These are phyloP conservation scores for Heliamphora exappendiculata DNA, from an alignment of 148 eudicot species.

Conservation along the genomic window DNA sequence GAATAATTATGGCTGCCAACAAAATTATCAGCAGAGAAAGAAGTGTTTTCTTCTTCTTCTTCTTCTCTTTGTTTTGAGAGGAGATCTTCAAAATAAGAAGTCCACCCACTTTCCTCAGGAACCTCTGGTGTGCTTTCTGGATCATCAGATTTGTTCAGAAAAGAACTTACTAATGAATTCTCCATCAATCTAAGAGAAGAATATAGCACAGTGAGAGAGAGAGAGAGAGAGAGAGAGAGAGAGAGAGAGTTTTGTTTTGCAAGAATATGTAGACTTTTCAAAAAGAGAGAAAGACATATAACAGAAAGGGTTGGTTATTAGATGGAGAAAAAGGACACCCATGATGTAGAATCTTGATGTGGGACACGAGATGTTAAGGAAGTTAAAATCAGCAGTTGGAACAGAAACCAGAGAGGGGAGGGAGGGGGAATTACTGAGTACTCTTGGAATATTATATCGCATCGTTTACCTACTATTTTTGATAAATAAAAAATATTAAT, in stretches of 20 bases:
- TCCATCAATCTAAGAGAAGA: constrained; percentile 21
- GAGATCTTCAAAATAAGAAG: constrained; percentile 57
- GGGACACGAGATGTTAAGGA: constrained; percentile 21
- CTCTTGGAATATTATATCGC: too few species aligned
- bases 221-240: constrained; percentile 15
- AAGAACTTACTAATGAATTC: constrained; percentile 21
- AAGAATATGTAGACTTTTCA: neutral
- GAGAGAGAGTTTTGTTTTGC: neutral
- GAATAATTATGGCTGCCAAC: constrained; percentile 30
- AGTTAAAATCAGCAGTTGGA: constrained; percentile 17
- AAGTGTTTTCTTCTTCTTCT: neutral
- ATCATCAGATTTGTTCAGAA: constrained; percentile 9
- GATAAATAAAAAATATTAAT: too few species aligned
- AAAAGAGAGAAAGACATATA: constrained; percentile 3
- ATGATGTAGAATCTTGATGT: constrained; percentile 25
- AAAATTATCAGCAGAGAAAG: constrained; percentile 2
- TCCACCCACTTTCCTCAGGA: constrained; percentile 64
- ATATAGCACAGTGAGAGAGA: constrained; percentile 4
- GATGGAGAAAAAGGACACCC: constrained; percentile 9
- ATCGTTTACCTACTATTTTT: too few species aligned
- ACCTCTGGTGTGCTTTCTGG: constrained; percentile 4
- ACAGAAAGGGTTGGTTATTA: neutral
- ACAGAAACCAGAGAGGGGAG: neutral
- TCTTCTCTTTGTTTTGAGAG: constrained; percentile 10
- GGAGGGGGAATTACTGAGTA: too few species aligned